Base-by-base conservation (phyloP, 2,329 filamentous ascomycete species). In the Paracorniculantispora psalliotae region DNA sequence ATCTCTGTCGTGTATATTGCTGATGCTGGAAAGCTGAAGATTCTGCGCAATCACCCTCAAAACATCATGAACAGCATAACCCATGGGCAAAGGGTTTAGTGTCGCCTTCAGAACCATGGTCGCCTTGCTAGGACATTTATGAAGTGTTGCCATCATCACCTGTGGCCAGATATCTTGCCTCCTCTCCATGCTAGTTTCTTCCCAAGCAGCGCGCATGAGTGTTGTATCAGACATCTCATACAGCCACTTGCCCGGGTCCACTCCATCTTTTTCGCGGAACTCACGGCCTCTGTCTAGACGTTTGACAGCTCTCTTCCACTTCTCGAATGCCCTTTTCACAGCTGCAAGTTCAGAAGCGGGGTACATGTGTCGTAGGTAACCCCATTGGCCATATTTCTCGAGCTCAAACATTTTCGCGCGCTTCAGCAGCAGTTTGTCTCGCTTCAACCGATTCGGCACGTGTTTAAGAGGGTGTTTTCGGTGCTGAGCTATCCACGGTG, bases 51-150 rank as follows among this genome's bases (percentile, higher is more conserved):
- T 62, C 52, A 72, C 71, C 15, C 69, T 61, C 1, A 77, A 58
- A 1, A 67, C 67, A 55, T 78, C 76, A 4, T 70, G 66, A 9
- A 73, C 68, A 9, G 72, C 72, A 56, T 76, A 78, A 1, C 71
- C 71, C 0, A 72, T 73, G 1, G 72, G 68, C 12, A 67, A 55
- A 5, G 71, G 70, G 37, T 75, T 66, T 57, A 75, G 59, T 0
- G 74, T 78, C 4, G 74, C 74, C 19, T 69, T 64, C 2, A 79
- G 67, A 8, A 79, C 67, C 56, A 63, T 62, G 12, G 49, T 52
- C 2, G 69, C 68, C 56, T 69, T 72, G 10, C 67, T 66, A 1
- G 74, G 74, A n/a, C 62, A 65, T 8, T 60, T 62, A 43, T 67
- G 63, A 37, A 78, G 57, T 1, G 73, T 69, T 1, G 71, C 72